Base-by-base conservation (phyloP, 1,284 basidiomycete genomes). In the Exobasidium rhododendri region DNA sequence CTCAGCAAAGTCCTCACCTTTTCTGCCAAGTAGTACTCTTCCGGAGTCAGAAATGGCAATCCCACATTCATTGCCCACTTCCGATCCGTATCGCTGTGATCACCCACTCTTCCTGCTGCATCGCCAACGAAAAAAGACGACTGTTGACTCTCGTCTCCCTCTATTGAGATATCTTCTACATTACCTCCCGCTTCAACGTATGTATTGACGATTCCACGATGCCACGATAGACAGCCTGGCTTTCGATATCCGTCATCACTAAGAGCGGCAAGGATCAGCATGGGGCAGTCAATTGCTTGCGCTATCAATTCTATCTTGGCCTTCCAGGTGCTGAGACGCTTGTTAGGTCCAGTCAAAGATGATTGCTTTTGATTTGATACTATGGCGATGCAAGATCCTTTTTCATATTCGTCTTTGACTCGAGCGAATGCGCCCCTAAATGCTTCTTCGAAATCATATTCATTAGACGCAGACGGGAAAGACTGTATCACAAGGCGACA, bases 31-130 rank as follows among this genome's bases (percentile, higher is more conserved):
- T 77, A 79, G 56, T 69, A 77, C 58, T 77, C 66, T 58, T 79
- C 74, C 10, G 77, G 77, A 6, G 77, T 79, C 32, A 60, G 68
- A 50, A 79, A 79, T 3, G 35, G 24, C 43, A 77, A 53, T 10
- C 70, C 71, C 14, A 74, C 72, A 59, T 79, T 79, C 14, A 66
- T 50, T 4, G 77, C 77, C 70, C 72, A 77, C 28, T 74, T 76
- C n/a, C 70, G 68, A 44, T 77, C 75, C 11, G 73, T 72, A 55
- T 78, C 74, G 53, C 58, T 60, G 56, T 74, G 75, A 54, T 78
- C 75, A 20, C 31, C 47, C 7, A 20, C 56, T 46, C 75, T 45
- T 1, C 77, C 77, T 3, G 77, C 77, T 14, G 77, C 77, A 61
- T 79, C 77, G 4, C 77, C 77, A 1, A 79, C 75, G 40, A 68